phyloP scores from a whole-genome alignment of 805 yeast species.

The Pichia ethanolica region DNA sequence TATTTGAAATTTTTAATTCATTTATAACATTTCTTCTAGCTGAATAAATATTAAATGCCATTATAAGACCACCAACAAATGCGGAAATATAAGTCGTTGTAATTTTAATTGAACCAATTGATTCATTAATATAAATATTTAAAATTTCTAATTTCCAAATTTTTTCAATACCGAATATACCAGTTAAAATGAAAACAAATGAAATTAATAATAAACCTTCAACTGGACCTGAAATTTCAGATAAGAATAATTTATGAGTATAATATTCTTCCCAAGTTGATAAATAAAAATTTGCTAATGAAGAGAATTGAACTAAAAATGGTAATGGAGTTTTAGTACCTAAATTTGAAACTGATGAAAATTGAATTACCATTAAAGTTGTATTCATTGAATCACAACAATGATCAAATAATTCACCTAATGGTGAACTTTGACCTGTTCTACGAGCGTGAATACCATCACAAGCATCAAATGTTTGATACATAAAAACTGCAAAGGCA shows the following conservation, averaged over 20 bases:
- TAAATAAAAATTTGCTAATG: slow-evolving; percentile 73
- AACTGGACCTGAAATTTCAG: slow-evolving; percentile 87
- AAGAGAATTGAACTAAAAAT: slow-evolving; percentile 60
- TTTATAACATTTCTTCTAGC: slow-evolving; percentile 56
- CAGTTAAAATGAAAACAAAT: slow-evolving; percentile 51
- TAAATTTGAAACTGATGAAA: slow-evolving; percentile 67
- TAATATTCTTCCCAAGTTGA: slow-evolving; percentile 96
- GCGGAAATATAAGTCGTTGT: slow-evolving; percentile 37
- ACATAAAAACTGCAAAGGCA: slow-evolving; percentile 78
- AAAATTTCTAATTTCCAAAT: slow-evolving; percentile 47
- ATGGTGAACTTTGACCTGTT: slow-evolving; percentile 90
- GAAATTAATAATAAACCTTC: slow-evolving; percentile 77
- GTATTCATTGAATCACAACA: slow-evolving; percentile 65
- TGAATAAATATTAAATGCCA: slow-evolving; percentile 56
- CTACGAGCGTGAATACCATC: slow-evolving; percentile 94
- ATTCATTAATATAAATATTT: slow-evolving; percentile 27
- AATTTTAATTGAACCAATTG: not conserved
- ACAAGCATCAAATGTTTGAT: slow-evolving; percentile 94
- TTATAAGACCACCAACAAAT: slow-evolving; percentile 44
- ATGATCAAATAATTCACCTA: slow-evolving; percentile 93
- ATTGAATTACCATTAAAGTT: slow-evolving; percentile 66
- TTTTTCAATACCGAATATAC: slow-evolving; percentile 52
- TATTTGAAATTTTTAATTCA: slow-evolving; percentile 33
- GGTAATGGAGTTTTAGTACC: slow-evolving; percentile 57
- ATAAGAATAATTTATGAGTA: slow-evolving; percentile 72